Base-by-base conservation (phyloP, 371 early-diverging fungal species). In the Entomophthora muscae region DNA sequence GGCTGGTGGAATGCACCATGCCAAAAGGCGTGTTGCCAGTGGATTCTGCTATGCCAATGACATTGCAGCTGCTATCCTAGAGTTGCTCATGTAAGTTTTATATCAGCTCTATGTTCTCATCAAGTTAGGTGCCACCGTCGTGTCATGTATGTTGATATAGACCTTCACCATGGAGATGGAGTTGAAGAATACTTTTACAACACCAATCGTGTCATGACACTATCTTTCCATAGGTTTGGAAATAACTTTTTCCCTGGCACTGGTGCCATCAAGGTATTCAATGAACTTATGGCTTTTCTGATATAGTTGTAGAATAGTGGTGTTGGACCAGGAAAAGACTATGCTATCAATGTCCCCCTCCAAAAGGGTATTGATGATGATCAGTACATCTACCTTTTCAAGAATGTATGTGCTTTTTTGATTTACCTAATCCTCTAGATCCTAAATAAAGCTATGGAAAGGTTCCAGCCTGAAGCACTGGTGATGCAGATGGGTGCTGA, bases 151-250 rank as follows among this genome's bases (percentile, higher is more conserved):
- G n/a, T 99, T 66, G 99, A 99, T 73, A 98, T 98, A 69, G 99
- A 99, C 69, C 89, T 98, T 29, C 99, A 99, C 73, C 99, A 99
- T 72, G 99, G 99, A 13, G 99, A 99, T 71, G 99, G 99, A 52
- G 99, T 99, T 31, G 91, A 95, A 71, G 99, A 99, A 75, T 98
- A 98, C 1, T 99, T 99, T 74, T 98, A 96, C 71, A 86, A 89
- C 22, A 94, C 97, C 5, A 98, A 99, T 71, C 84, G 99, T 57
- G 99, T 99, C 42, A 95, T 98, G 97, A 96, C 99, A 0, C 86
- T 92, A 23, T 91, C 91, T 42, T 98, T 99, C 74, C 99, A 99
- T 74, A 97, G 97, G 75, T 96, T 89, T 74, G 99, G 99, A 51
- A n/a, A n/a, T n/a, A 91, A 97, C 57, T 99, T 88, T 69, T 99